Conservation (phyloP, 192 early-diverging fungal species). For the Coemansia sp. region DNA sequence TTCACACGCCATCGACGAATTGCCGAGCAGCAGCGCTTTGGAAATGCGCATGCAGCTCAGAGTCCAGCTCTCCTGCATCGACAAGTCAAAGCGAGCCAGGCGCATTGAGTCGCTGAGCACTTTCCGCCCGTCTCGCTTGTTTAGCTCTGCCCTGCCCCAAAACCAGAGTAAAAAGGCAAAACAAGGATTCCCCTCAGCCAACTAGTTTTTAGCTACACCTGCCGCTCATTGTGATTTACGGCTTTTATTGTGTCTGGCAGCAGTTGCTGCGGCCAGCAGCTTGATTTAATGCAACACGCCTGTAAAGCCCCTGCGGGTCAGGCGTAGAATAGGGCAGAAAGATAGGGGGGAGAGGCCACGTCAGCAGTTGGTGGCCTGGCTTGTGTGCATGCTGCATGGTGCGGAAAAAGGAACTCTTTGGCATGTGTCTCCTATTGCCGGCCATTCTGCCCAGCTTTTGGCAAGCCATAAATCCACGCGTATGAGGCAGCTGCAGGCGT, state of each 20-base stretch:
- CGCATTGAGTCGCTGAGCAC: too few species aligned
- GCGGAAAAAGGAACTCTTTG: neutral
- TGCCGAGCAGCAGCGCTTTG: neutral
- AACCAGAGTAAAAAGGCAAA: neutral
- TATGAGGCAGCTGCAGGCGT: neutral
- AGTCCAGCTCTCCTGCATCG: too few species aligned
- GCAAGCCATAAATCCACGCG: neutral
- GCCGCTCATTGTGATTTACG: too few species aligned
- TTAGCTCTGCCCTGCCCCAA: too few species aligned
- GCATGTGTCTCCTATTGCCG: neutral
- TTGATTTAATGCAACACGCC: neutral
- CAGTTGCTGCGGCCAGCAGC: slow-evolving; percentile 7
- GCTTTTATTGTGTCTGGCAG: neutral
- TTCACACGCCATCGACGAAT: neutral
- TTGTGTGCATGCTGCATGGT: neutral
- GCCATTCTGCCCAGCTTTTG: neutral
- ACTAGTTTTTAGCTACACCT: neutral
- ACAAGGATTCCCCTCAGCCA: neutral
- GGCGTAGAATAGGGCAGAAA: neutral
- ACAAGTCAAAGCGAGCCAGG: too few species aligned
- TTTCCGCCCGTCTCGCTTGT: too few species aligned
- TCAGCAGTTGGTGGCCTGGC: neutral
- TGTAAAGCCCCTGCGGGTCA: neutral
- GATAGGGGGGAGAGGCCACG: neutral
- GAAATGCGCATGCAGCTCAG: neutral